A percentile compares a stretch with the other conserved stretches of the same genome.
Conservation (phyloP, 1,139 yeast genomes). For the Starmera stellimalicola region DNA sequence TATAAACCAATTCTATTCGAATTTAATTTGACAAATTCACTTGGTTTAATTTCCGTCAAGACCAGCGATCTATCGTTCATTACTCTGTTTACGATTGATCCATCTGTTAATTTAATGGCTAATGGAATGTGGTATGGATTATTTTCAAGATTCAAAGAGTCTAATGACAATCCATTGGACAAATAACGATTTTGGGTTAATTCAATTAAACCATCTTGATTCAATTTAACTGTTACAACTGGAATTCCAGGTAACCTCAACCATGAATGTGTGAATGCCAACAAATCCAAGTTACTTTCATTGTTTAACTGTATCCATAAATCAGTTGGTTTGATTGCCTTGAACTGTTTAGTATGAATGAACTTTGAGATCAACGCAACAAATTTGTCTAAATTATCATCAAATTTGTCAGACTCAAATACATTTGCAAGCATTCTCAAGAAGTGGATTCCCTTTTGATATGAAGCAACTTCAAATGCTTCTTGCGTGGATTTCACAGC, state of each 20-base stretch:
- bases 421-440: slow-evolving; percentile 45
- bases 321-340: slow-evolving; percentile 43
- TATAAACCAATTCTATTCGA: slow-evolving; percentile 39
- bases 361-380: slow-evolving; percentile 33
- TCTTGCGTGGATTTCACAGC: slow-evolving; percentile 29
- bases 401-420: slow-evolving; percentile 28
- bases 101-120: slow-evolving; percentile 30
- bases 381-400: slow-evolving; percentile 23
- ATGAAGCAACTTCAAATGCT: slow-evolving; percentile 46
- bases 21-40: slow-evolving; percentile 31
- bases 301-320: slow-evolving; percentile 40
- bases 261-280: slow-evolving; percentile 38
- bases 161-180: slow-evolving; percentile 19
- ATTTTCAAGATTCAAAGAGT: slow-evolving; percentile 18
- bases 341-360: slow-evolving; percentile 27
- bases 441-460: slow-evolving; percentile 56
- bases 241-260: slow-evolving; percentile 51
- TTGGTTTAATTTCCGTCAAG: slow-evolving; percentile 22
- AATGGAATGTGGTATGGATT: slow-evolving; percentile 38
- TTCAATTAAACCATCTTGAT: slow-evolving; percentile 23
- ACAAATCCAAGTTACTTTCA: slow-evolving; percentile 25
- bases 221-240: slow-evolving; percentile 30
- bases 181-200: slow-evolving; percentile 45
- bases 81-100: slow-evolving; percentile 30
- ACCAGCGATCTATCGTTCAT: slow-evolving; percentile 39